phyloP scores from a whole-genome alignment of 164 flowering plant species.

The Aristolochia contorta region DNA sequence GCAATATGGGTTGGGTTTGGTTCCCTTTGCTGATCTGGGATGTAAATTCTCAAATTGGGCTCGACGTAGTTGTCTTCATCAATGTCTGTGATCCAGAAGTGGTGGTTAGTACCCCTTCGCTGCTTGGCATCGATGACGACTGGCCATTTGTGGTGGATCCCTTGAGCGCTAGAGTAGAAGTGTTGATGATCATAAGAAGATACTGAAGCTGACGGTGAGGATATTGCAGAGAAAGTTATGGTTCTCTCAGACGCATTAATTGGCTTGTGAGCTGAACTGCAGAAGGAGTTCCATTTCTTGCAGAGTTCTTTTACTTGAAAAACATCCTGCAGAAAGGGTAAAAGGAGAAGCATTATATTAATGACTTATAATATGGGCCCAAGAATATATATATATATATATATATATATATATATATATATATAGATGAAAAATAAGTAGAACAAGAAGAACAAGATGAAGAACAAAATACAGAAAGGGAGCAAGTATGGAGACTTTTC shows the following conservation, averaged over 20 bases:
- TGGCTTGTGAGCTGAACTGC: slow-evolving; percentile 46
- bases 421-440: background rate
- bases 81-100: slow-evolving; percentile 29
- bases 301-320: slow-evolving; percentile 38
- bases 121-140: slow-evolving; percentile 20
- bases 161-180: slow-evolving; percentile 21
- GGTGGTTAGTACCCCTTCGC: slow-evolving; percentile 23
- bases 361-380: too few species aligned
- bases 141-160: slow-evolving; percentile 38
- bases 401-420: background rate
- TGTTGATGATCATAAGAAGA: slow-evolving; percentile 50
- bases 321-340: slow-evolving; percentile 30
- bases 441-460: too few species aligned
- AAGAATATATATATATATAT: too few species aligned
- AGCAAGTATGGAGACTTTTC: too few species aligned
- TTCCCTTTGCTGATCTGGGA: slow-evolving; percentile 15
- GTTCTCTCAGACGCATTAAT: slow-evolving; percentile 33
- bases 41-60: slow-evolving; percentile 29
- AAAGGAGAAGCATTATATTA: background rate
- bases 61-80: slow-evolving; percentile 11
- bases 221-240: slow-evolving; percentile 36
- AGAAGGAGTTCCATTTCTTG: slow-evolving; percentile 55
- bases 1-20: slow-evolving; percentile 37
- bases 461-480: too few species aligned
- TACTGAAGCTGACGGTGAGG: slow-evolving; percentile 52